Base-by-base conservation (phyloP, 257 asterid genomes). In the Ligustrum vulgare region DNA sequence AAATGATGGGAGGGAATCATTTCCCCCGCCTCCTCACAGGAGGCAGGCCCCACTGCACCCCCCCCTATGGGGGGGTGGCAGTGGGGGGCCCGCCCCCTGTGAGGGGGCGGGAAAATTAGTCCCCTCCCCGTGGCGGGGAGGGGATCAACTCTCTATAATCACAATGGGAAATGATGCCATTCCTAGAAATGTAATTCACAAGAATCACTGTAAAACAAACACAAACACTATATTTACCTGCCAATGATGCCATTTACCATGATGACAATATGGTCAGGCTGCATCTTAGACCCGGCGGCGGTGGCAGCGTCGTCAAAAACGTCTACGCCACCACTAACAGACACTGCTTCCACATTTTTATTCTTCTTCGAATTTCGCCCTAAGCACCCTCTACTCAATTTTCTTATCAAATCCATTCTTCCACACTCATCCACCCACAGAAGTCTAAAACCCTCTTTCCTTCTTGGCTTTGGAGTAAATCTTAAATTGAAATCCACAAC, bases 201-300 rank as follows among this genome's bases (percentile, higher is more conserved):
- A 60, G 67, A 60, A 60, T 60, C 33, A 60, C 34, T 9, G 11
- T 23, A 62, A 49, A 23, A 22, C 45, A 54, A 31, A 43, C 18
- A 23, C 34, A 25, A 73, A 22, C 20, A 22, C 28, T 8, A 45
- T 68, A 36, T 66, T 45, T 80, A 91, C 97, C 97, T 91, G 80
- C 96, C 97, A 84, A 87, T 86, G 58, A 91, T 89, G 16, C 97
- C 97, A 83, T 91, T 89, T 71, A 91, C 97, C 97, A 91, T 88
- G 75, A 91, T 79, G 45, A 89, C 93, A 62, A 91, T 89, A 84
- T 91, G 97, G 34, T 91, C 91, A 13, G 97, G 96, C 80, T 82
- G 89, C 77, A 80, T 85, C 74, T 76, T 81, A 43, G 89, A 69
- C 47, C 83, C 91, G 41, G 91, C 89, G 7, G 83, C 81, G 37